Evolutionary conservation across 177 flowering plant species (phyloP), one percentile per base, ranked within the genome.

Genomic region (Tripterygium wilfordii): DNA sequence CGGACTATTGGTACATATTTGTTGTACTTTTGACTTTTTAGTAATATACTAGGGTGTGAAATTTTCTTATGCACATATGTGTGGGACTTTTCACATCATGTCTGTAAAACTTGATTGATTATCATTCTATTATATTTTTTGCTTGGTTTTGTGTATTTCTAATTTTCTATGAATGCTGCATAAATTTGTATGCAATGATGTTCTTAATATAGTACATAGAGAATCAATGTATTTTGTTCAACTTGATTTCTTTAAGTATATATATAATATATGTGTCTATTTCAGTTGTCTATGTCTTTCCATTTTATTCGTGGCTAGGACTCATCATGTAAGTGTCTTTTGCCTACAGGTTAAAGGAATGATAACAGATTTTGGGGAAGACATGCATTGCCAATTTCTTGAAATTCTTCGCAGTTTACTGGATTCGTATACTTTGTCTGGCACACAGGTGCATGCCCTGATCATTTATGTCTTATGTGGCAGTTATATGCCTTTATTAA

Each of bases 381-480:
- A 86, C 57, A 92, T 92, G 98, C 83, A 92, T 51, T 92, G 98
- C 75, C 98, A 92, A 69, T 92, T 92, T 74, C 85, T 88, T 44
- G 98, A 92, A 76, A 86, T 92, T 63, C 76, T 92, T 43, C 96
- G 96, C 32, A 80, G 71, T 62, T 77, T 92, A 60, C 57, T 92
- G 68, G 98, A 92, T 61, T 70, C 95, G 4, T 77, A 66, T 58
- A 58, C 96, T 17, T 56, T 82, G 50, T 65, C 96, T 28, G 95
- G 91, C 66, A 50, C 84, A 10, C 98, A 80, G 98, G 98, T 92
- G 39, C 40, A 8, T 43, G 44, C 37, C 33, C 48, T 27, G 33
- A 7, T 42, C 17, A 22, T 29, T 27, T 14, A 38, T 38, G 18
- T 14, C n/a, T 5, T 20, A 8, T 38, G 24, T 3, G 14, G 36